Evolutionary conservation across 179 eudicot species (phyloP).

Genomic region (Vitellaria paradoxa): DNA sequence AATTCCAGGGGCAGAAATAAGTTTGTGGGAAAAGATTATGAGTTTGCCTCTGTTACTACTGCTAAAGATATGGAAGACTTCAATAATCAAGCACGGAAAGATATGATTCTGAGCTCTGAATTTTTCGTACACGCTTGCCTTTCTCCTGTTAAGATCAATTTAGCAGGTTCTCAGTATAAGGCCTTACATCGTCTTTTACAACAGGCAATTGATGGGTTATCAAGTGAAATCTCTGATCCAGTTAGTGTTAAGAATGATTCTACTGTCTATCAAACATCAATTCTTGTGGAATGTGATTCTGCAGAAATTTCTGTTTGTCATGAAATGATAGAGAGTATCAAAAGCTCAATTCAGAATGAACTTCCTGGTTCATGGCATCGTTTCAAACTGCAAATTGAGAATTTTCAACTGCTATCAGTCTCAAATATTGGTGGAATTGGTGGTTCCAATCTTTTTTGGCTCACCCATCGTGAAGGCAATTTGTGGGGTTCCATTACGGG

Average conservation of each 20-base stretch:
- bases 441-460: conserved; percentile 61
- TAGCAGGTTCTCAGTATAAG: conserved; percentile 46
- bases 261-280: conserved; percentile 48
- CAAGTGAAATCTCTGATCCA: conserved; percentile 35
- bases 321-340: conserved; percentile 37
- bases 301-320: conserved; percentile 47
- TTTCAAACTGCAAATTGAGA: conserved; percentile 49
- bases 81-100: conserved; percentile 44
- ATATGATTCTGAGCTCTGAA: conserved; percentile 67
- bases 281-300: conserved; percentile 67
- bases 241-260: conserved; percentile 25
- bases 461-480: conserved; percentile 71
- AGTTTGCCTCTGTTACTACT: conserved; percentile 71
- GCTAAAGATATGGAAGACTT: conserved; percentile 46
- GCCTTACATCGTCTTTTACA: conserved; percentile 43
- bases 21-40: conserved; percentile 44
- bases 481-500: conserved; percentile 72
- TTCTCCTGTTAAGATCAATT: conserved; percentile 44
- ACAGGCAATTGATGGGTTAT: conserved; percentile 42
- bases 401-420: conserved; percentile 61
- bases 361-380: conserved; percentile 86
- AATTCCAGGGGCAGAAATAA: conserved; percentile 39
- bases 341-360: conserved; percentile 66
- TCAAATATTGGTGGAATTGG: conserved; percentile 64
- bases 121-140: conserved; percentile 58